phyloP scores from a whole-genome alignment of 345 rosid species.

The Barbarea vulgaris region DNA sequence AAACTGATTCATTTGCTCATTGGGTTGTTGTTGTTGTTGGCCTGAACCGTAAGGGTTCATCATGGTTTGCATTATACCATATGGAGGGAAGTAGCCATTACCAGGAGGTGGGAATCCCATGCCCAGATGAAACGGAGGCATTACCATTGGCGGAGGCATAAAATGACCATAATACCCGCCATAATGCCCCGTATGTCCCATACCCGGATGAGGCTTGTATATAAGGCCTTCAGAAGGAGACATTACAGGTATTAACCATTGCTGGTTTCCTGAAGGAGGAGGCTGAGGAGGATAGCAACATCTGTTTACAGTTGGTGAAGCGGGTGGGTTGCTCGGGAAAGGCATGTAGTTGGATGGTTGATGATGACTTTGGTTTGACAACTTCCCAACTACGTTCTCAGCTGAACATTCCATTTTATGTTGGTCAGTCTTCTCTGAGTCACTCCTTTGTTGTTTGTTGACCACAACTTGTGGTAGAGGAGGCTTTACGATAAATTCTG shows the following conservation, averaged over 20 bases:
- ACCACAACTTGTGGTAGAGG: slow-evolving; percentile 41
- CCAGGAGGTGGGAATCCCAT: slow-evolving; percentile 55
- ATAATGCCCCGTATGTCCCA: slow-evolving; percentile 56
- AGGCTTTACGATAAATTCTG: slow-evolving; percentile 47
- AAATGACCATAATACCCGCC: slow-evolving; percentile 55
- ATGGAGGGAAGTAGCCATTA: slow-evolving; percentile 69
- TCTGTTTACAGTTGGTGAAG: slow-evolving; percentile 23
- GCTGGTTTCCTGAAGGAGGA: slow-evolving; percentile 53
- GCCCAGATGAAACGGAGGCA: slow-evolving; percentile 51
- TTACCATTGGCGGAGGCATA: slow-evolving; percentile 48
- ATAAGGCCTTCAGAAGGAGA: slow-evolving; percentile 90
- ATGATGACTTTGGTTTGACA: slow-evolving; percentile 40
- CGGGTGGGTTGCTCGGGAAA: slow-evolving; percentile 19
- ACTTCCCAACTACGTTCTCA: slow-evolving; percentile 30
- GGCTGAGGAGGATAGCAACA: slow-evolving; percentile 60
- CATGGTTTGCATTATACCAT: slow-evolving; percentile 56
- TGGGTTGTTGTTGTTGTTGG: slow-evolving; percentile 39
- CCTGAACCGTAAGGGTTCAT: slow-evolving; percentile 49
- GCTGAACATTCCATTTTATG: slow-evolving; percentile 42
- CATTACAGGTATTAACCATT: slow-evolving; percentile 88
- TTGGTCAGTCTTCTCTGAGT: slow-evolving; percentile 41
- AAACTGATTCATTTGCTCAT: slow-evolving; percentile 54
- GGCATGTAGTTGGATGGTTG: slow-evolving; percentile 52
- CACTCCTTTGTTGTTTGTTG: slow-evolving; percentile 42
- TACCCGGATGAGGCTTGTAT: slow-evolving; percentile 75